These are phyloP conservation scores for Aspergillus mulundensis DNA, from an alignment of 495 filamentous ascomycete genomes.

Conservation along the genomic window DNA sequence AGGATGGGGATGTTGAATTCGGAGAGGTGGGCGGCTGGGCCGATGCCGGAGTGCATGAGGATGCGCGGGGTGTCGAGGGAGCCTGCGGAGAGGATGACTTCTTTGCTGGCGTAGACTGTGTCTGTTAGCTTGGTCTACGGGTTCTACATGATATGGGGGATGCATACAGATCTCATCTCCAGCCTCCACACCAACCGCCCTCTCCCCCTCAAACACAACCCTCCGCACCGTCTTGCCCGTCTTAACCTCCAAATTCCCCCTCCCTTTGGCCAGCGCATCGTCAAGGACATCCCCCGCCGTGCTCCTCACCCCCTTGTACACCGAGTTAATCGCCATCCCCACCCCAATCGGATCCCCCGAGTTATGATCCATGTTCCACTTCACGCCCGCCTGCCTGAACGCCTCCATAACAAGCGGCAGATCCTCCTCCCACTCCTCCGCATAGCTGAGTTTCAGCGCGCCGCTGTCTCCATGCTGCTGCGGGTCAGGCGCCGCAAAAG, in stretches of 20 bases:
- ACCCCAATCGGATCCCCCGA: conserved; percentile 59
- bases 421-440: conserved; percentile 47
- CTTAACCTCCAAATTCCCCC: conserved; percentile 47
- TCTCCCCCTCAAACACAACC: conserved; percentile 49
- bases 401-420: conserved; percentile 40
- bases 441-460: conserved; percentile 43
- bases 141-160: neutral
- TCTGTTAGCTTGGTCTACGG: neutral
- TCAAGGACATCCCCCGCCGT: conserved; percentile 51
- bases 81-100: conserved; percentile 57
- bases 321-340: conserved; percentile 43
- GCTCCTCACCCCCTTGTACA: conserved; percentile 43
- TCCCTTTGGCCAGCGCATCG: conserved; percentile 19
- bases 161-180: conserved; percentile 34
- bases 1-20: conserved; percentile 50
- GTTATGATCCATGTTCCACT: conserved; percentile 53
- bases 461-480: conserved; percentile 50
- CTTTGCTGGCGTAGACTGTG: conserved; percentile 41
- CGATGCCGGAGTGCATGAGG: conserved; percentile 63
- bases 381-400: conserved; percentile 45
- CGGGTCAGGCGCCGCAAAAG: conserved; percentile 27
- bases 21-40: conserved; percentile 48
- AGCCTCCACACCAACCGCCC: conserved; percentile 47
- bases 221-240: conserved; percentile 46
- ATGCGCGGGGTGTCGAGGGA: conserved; percentile 56